phyloP scores from a whole-genome alignment of 805 yeast genomes.

The Barnettozyma californica region DNA sequence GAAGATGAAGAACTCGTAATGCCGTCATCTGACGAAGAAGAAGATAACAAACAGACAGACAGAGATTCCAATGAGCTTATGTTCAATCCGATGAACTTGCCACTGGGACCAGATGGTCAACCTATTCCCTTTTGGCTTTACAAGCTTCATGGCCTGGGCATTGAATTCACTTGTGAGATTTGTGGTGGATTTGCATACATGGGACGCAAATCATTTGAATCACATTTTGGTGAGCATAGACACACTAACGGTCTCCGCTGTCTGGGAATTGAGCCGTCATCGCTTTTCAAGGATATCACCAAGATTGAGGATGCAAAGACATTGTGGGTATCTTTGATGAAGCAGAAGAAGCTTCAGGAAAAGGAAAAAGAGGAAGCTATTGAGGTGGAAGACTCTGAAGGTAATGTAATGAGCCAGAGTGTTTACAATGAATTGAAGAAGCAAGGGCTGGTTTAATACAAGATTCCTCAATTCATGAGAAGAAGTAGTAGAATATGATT shows the following conservation, averaged over 20 bases:
- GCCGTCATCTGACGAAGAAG: slow-evolving; percentile 26
- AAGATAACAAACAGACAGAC: slow-evolving; percentile 10
- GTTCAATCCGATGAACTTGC: slow-evolving; percentile 51
- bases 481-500: background rate
- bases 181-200: slow-evolving; percentile 72
- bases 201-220: slow-evolving; percentile 67
- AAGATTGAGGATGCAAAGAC: slow-evolving; percentile 61
- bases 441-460: slow-evolving; percentile 65
- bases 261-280: slow-evolving; percentile 56
- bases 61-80: slow-evolving; percentile 21
- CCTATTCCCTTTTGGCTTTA: slow-evolving; percentile 94
- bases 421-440: slow-evolving; percentile 81
- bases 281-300: slow-evolving; percentile 56
- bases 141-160: slow-evolving; percentile 81
- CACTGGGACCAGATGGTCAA: slow-evolving; percentile 81
- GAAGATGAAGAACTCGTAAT: slow-evolving; percentile 18
- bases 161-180: slow-evolving; percentile 72
- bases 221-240: slow-evolving; percentile 66
- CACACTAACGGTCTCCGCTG: slow-evolving; percentile 72
- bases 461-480: slow-evolving; percentile 6
- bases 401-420: slow-evolving; percentile 83
- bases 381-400: slow-evolving; percentile 89
- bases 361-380: slow-evolving; percentile 47
- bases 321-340: slow-evolving; percentile 45
- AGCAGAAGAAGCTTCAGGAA: slow-evolving; percentile 8